Percentiles rank a stretch among this genome's conserved stretches.
Conservation (phyloP, 306 rosid species). For the Cicer yamashitae region DNA sequence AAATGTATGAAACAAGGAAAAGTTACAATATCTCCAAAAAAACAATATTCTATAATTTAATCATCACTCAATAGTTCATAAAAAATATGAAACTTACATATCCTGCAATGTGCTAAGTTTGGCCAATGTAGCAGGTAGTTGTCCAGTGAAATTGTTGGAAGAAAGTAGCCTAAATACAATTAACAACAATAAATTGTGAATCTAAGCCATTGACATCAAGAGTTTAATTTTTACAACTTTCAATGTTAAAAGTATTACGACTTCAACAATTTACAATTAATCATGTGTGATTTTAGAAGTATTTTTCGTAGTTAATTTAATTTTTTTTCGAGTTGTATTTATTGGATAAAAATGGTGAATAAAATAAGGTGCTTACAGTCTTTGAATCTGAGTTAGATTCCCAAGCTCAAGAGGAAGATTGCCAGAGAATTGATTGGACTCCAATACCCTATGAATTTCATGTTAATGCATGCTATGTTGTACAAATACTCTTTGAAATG, state of each 20-base stretch:
- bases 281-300: not conserved
- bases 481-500: not conserved
- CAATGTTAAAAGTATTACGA: not conserved
- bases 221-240: not conserved
- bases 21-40: not conserved
- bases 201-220: not conserved
- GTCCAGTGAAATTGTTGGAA: conserved; percentile 68
- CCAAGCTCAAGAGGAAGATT: conserved; percentile 67
- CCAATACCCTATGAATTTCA: conserved; percentile 49
- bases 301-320: too few relatives aligned
- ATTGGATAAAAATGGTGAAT: not conserved
- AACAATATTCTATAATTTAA: not conserved
- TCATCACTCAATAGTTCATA: not conserved
- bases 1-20: not conserved
- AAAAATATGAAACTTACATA: conserved; percentile 54
- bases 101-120: conserved; percentile 52
- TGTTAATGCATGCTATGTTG: not conserved
- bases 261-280: not conserved
- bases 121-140: conserved; percentile 51
- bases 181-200: not conserved
- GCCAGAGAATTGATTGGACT: conserved; percentile 60
- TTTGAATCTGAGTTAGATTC: conserved; percentile 47
- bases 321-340: too few relatives aligned
- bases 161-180: conserved; percentile 46
- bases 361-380: conserved; percentile 52